Percentiles rank a stretch among this genome's conserved stretches.
phyloP scores from a whole-genome alignment of 1,284 basidiomycete genomes.

The Dichomitus squalens region DNA sequence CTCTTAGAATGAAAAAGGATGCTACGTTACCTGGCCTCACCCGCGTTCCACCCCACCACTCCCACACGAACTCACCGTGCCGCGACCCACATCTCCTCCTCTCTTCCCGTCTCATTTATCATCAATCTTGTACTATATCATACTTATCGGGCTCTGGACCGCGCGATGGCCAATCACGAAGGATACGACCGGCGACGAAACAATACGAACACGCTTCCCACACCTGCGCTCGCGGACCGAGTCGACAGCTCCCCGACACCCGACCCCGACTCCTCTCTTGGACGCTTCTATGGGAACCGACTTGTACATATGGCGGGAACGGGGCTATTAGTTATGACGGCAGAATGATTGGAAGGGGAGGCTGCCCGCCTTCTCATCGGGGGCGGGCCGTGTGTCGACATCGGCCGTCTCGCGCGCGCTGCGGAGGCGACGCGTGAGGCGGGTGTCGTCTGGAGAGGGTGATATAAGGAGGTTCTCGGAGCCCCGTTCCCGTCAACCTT shows the following conservation, averaged over 20 bases:
- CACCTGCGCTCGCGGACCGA: conserved; percentile 9
- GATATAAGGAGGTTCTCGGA: not conserved
- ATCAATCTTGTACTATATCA: conserved; percentile 23
- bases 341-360: conserved; percentile 7
- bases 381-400: conserved; percentile 12
- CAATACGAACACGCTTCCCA: conserved; percentile 17
- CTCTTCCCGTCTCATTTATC: conserved; percentile 11
- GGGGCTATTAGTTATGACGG: not conserved
- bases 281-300: conserved; percentile 17
- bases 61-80: conserved; percentile 8
- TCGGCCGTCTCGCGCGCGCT: not conserved
- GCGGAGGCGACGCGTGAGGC: conserved; percentile 1
- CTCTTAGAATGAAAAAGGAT: conserved; percentile 21
- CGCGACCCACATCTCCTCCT: conserved; percentile 7
- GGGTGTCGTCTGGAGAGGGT: not conserved
- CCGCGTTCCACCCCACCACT: conserved; percentile 22
- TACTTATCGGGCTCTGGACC: conserved; percentile 25
- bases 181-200: conserved; percentile 26
- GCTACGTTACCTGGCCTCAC: conserved; percentile 25
- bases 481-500: conserved; percentile 6
- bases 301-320: conserved; percentile 13
- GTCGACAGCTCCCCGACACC: conserved; percentile 5
- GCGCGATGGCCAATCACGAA: conserved; percentile 29
- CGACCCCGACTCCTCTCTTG: conserved; percentile 5
- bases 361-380: conserved; percentile 15